Percentiles rank a stretch among this genome's conserved stretches.
phyloP scores from a whole-genome alignment of 2,329 filamentous ascomycete genomes.

The Neurospora crassa region DNA sequence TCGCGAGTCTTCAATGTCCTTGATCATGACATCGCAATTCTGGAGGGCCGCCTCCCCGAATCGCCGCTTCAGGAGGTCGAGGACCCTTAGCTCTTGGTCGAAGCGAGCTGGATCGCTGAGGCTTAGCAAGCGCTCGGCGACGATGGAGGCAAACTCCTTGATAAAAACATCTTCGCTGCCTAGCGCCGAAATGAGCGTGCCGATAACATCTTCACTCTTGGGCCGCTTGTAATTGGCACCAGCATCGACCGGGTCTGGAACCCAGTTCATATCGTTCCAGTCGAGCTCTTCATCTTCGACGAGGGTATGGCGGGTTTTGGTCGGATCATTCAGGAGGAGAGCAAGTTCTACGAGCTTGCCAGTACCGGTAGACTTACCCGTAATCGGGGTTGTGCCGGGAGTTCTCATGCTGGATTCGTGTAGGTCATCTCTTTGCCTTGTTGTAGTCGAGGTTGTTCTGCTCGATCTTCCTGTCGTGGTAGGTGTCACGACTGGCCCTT shows the following conservation, averaged over 20 bases:
- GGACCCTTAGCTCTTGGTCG: conserved; percentile 69
- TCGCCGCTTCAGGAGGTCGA: conserved; percentile 78
- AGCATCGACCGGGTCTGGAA: conserved; percentile 86
- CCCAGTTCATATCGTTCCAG: conserved; percentile 89
- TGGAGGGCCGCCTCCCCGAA: conserved; percentile 82
- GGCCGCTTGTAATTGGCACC: conserved; percentile 85
- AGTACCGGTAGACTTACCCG: background rate
- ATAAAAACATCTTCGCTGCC: conserved; percentile 88
- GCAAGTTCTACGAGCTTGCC: conserved; percentile 58
- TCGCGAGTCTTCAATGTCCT: conserved; percentile 77
- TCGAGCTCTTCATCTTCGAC: conserved; percentile 63
- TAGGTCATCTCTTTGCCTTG: conserved; percentile 3
- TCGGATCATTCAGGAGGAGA: conserved; percentile 51
- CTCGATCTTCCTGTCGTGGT: background rate
- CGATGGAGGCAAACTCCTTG: conserved; percentile 80
- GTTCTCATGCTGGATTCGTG: background rate
- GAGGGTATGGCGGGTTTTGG: conserved; percentile 41
- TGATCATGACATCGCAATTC: conserved; percentile 94
- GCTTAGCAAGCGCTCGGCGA: conserved; percentile 71
- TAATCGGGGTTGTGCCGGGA: background rate
- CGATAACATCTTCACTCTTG: conserved; percentile 80
- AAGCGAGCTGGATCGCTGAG: conserved; percentile 44
- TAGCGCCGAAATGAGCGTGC: conserved; percentile 78
- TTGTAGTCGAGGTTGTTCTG: conserved; percentile 3
- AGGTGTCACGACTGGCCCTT: conserved; percentile 9